These are phyloP conservation scores for Pestalotiopsis fici DNA, from an alignment of 2,329 filamentous ascomycete species.

Conservation along the genomic window DNA sequence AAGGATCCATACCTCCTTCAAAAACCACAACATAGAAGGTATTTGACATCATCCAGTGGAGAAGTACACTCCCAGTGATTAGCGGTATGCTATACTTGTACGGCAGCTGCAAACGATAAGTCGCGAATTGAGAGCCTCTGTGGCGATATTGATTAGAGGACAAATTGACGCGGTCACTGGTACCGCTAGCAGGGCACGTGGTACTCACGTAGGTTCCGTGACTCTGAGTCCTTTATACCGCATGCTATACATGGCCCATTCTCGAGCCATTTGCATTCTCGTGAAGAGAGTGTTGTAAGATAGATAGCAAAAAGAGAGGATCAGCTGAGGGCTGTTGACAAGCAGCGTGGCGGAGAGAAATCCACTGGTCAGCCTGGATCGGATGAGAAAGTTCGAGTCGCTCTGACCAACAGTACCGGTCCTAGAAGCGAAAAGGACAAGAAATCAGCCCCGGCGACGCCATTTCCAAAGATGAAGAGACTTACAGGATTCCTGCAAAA, in stretches of 20 bases:
- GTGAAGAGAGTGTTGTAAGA: conserved; percentile 41
- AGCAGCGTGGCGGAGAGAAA: conserved; percentile 14
- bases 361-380: background rate
- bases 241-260: conserved; percentile 39
- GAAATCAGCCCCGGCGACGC: too few species aligned
- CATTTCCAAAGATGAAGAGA: too few species aligned
- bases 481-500: too few species aligned
- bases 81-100: conserved; percentile 41
- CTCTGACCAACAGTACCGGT: background rate
- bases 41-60: conserved; percentile 45
- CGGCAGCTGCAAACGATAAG: conserved; percentile 40
- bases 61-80: conserved; percentile 28
- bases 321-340: conserved; percentile 40
- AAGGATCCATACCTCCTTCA: conserved; percentile 16
- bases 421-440: too few species aligned
- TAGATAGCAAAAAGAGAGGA: conserved; percentile 41
- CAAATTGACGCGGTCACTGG: too few species aligned
- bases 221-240: conserved; percentile 33
- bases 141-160: too few species aligned
- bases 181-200: background rate
- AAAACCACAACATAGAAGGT: conserved; percentile 34
- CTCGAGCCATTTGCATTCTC: conserved; percentile 37
- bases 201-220: conserved; percentile 29
- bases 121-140: conserved; percentile 30
- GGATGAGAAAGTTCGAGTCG: conserved; percentile 3